These are phyloP conservation scores for Scleromitrula shiraiana DNA, from an alignment of 2,329 filamentous ascomycete species.

Conservation along the genomic window DNA sequence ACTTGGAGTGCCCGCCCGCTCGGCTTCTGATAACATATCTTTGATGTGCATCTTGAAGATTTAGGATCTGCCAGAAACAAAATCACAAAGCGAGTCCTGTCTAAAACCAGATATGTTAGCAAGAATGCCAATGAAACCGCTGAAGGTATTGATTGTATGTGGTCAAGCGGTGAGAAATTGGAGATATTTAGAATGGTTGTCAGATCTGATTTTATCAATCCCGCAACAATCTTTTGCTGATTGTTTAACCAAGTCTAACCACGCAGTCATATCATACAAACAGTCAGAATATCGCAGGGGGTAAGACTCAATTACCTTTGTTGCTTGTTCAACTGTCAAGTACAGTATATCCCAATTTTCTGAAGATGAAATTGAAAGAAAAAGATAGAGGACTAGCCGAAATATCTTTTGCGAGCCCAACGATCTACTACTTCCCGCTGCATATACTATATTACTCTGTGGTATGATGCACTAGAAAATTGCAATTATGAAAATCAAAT, in stretches of 20 bases:
- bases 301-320: not conserved
- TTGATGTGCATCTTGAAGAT: conserved; percentile 79
- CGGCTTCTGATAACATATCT: conserved; percentile 77
- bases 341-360: conserved; percentile 2
- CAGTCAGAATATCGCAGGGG: not conserved
- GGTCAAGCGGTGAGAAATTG: not conserved
- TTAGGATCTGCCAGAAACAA: not conserved
- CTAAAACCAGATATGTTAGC: conserved; percentile 8
- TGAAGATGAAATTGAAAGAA: conserved; percentile 1
- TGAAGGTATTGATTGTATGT: not conserved
- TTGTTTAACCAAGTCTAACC: not conserved
- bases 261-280: not conserved
- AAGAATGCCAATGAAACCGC: conserved; percentile 1
- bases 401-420: conserved; percentile 39
- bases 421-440: conserved; percentile 43
- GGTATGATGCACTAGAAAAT: not conserved
- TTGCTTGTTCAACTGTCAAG: conserved; percentile 1
- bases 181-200: not conserved
- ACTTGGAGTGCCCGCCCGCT: conserved; percentile 70
- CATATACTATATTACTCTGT: conserved; percentile 35
- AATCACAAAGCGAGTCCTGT: not conserved
- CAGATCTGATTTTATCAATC: not conserved
- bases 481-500: no score
- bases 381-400: conserved; percentile 28
- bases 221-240: not conserved